A percentile compares a stretch with the other conserved stretches of the same genome.
phyloP scores from a whole-genome alignment of 345 rosid species.

The Turritis glabra region DNA sequence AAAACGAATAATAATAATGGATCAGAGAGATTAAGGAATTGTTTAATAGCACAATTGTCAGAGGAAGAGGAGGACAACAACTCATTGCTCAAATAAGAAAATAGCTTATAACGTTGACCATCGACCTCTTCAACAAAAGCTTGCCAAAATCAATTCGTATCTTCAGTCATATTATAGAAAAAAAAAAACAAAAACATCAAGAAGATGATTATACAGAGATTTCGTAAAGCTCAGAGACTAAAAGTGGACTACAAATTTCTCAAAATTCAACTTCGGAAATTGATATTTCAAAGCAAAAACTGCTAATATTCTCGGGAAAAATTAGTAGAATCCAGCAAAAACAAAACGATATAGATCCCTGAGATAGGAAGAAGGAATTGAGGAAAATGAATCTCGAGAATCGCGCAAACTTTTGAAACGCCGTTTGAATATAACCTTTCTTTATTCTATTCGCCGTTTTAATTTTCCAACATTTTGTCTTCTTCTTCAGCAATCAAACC shows the following conservation, averaged over 20 bases:
- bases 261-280: background rate
- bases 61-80: slow-evolving; percentile 27
- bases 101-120: slow-evolving; percentile 34
- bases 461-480: slow-evolving; percentile 12
- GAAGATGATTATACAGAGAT: background rate
- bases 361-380: background rate
- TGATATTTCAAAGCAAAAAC: background rate
- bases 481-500: slow-evolving; percentile 3
- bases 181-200: background rate
- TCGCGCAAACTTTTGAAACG: slow-evolving; percentile 12
- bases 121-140: slow-evolving; percentile 23
- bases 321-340: background rate
- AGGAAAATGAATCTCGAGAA: slow-evolving; percentile 7
- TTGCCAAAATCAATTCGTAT: slow-evolving; percentile 20
- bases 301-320: slow-evolving; percentile 32
- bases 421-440: background rate
- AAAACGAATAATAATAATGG: background rate
- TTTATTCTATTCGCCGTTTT: slow-evolving; percentile 4
- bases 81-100: slow-evolving; percentile 9
- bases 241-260: background rate
- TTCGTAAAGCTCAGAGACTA: background rate
- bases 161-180: background rate
- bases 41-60: slow-evolving; percentile 4
- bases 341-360: background rate
- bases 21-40: slow-evolving; percentile 24